phyloP scores from a whole-genome alignment of 2,329 filamentous ascomycete genomes.

The Periconia sp. region DNA sequence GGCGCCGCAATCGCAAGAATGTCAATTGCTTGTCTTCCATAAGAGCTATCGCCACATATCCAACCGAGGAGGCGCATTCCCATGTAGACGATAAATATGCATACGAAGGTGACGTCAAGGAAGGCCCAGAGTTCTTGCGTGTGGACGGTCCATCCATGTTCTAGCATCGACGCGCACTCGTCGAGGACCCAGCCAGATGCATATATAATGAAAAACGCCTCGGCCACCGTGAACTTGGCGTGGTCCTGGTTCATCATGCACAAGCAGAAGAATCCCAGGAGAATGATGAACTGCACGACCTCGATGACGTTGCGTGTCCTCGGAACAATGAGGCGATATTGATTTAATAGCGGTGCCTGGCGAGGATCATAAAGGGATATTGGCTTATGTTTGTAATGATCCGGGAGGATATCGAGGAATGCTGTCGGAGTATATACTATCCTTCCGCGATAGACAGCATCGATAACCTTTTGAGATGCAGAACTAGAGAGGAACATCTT shows the following conservation, averaged over 20 bases:
- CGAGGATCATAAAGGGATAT: slow-evolving; percentile 82
- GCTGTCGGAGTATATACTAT: slow-evolving; percentile 83
- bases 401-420: slow-evolving; percentile 83
- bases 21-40: slow-evolving; percentile 73
- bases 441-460: slow-evolving; percentile 80
- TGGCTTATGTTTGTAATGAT: slow-evolving; percentile 83
- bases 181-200: slow-evolving; percentile 80
- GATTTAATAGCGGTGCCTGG: slow-evolving; percentile 77
- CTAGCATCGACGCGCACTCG: slow-evolving; percentile 76
- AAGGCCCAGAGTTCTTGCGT: slow-evolving; percentile 91
- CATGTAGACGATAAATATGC: slow-evolving; percentile 73
- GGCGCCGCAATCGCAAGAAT: slow-evolving; percentile 81
- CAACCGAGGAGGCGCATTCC: slow-evolving; percentile 71
- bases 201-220: slow-evolving; percentile 74
- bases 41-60: slow-evolving; percentile 54
- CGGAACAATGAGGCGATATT: slow-evolving; percentile 84
- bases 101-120: slow-evolving; percentile 78
- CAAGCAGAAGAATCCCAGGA: slow-evolving; percentile 71
- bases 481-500: slow-evolving; percentile 79
- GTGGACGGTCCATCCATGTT: slow-evolving; percentile 80
- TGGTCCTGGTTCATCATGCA: slow-evolving; percentile 74
- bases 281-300: slow-evolving; percentile 72
- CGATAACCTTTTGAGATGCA: slow-evolving; percentile 80
- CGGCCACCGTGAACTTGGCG: slow-evolving; percentile 61
- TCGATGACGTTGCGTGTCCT: slow-evolving; percentile 78